Percentiles rank a stretch among this genome's conserved stretches.
Evolutionary conservation across 768 basidiomycete genomes (phyloP).

Genomic region (Mycena leptocephala): DNA sequence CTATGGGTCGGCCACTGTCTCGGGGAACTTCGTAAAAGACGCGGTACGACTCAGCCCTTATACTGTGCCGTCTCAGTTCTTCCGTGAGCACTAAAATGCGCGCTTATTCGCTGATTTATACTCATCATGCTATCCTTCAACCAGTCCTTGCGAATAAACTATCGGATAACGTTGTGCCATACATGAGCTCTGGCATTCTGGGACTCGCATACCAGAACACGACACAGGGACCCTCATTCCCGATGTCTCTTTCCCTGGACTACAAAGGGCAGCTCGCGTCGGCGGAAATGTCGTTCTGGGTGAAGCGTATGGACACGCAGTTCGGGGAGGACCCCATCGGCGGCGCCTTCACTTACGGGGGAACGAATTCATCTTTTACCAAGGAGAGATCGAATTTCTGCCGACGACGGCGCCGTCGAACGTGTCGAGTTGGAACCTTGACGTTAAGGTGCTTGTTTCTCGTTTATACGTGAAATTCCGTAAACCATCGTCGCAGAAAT

Average conservation of each 20-base stretch:
- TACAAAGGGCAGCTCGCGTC: slow-evolving; percentile 9
- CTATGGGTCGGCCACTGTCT: slow-evolving; percentile 5
- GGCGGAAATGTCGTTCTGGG: slow-evolving; percentile 21
- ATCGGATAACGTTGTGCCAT: not conserved
- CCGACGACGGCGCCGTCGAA: slow-evolving; percentile 8
- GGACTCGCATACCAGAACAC: slow-evolving; percentile 16
- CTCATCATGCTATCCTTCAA: slow-evolving; percentile 13
- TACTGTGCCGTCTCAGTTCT: slow-evolving; percentile 19
- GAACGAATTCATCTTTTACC: too few species aligned
- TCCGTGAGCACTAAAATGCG: slow-evolving; percentile 15
- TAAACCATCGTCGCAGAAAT: slow-evolving; percentile 14
- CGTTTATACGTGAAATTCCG: too few species aligned
- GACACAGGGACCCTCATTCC: slow-evolving; percentile 9
- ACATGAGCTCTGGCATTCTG: not conserved
- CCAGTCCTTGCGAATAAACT: slow-evolving; percentile 11
- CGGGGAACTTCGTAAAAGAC: slow-evolving; percentile 17
- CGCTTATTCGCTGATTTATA: not conserved
- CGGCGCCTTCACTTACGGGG: slow-evolving; percentile 9
- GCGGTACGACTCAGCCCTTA: slow-evolving; percentile 13
- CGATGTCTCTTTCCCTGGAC: not conserved
- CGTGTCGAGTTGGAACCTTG: slow-evolving; percentile 7
- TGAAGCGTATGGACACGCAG: slow-evolving; percentile 1
- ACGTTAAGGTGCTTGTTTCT: slow-evolving; percentile 21
- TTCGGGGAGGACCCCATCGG: not conserved
- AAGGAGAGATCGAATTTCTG: slow-evolving; percentile 6